A percentile compares a stretch with the other conserved stretches of the same genome.
These are phyloP conservation scores for Venturia nashicola DNA, from an alignment of 2,329 filamentous ascomycete genomes.

Conservation along the genomic window DNA sequence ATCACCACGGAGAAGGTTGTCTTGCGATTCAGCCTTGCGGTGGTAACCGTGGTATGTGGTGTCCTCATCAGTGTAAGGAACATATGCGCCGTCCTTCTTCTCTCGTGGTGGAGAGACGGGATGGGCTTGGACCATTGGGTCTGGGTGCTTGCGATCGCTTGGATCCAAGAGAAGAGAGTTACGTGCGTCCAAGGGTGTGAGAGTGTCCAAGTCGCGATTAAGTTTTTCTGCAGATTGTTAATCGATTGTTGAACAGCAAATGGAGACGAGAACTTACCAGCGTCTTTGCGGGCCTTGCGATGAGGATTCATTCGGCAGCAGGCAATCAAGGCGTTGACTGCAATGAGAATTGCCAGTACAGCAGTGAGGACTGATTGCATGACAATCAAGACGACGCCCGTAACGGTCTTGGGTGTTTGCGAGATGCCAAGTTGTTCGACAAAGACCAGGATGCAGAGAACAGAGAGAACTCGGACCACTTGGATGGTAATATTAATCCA, in stretches of 20 bases:
- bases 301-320: slow-evolving; percentile 85
- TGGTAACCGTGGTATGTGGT: slow-evolving; percentile 9
- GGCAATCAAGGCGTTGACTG: slow-evolving; percentile 74
- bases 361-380: slow-evolving; percentile 77
- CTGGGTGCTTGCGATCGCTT: not conserved
- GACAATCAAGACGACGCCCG: slow-evolving; percentile 85
- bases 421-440: slow-evolving; percentile 84
- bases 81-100: not conserved
- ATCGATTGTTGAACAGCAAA: slow-evolving; percentile 11
- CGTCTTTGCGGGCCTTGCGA: slow-evolving; percentile 74
- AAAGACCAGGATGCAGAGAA: slow-evolving; percentile 81
- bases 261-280: slow-evolving; percentile 48
- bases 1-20: not conserved
- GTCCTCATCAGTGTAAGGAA: slow-evolving; percentile 6
- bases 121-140: slow-evolving; percentile 2
- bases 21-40: not conserved
- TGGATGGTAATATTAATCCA: slow-evolving; percentile 91
- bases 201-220: slow-evolving; percentile 63
- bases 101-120: not conserved
- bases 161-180: slow-evolving; percentile 56
- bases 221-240: slow-evolving; percentile 52
- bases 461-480: slow-evolving; percentile 75
- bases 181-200: slow-evolving; percentile 77
- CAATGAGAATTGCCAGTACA: slow-evolving; percentile 73
- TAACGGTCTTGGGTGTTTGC: slow-evolving; percentile 87